Evolutionary conservation across 2,329 filamentous ascomycete species (phyloP), one percentile per base, ranked within the genome.

Genomic region (Pyrenophora graminea): DNA sequence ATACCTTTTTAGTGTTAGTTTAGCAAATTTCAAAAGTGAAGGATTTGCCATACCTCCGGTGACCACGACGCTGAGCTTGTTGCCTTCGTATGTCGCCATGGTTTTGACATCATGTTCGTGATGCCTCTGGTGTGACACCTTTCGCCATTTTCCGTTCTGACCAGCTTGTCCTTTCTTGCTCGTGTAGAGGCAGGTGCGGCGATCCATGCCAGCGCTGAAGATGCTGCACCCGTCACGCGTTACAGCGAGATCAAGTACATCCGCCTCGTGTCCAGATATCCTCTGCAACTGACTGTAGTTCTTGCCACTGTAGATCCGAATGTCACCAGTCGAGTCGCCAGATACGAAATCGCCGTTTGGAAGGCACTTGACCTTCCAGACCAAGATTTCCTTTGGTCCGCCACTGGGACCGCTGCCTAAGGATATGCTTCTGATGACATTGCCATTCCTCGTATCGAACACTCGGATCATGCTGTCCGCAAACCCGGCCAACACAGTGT

Each of bases 101-200:
- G 91, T 85, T 77, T 97, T 97, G 65, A 97, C 91, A 76, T 99
- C 94, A 72, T 97, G 92, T 39, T 88, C 85, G 69, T 99, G 94
- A 68, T 93, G 92, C 67, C 91, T 83, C 60, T 90, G 83, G 68
- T 96, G 91, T 73, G 85, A 89, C n/a, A 90, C 81, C 72, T 94
- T 93, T 51, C 84, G 84, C 94, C 94, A 99, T 21, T 67, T 67
- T 18, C 65, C 68, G 8, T 48, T 56, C 87, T 84, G 59, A 71
- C 74, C 59, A 8, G 53, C 48, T 2, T 52, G 50, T 2, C 58
- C 55, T 30, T 67, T 70, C 52, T 66, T 69, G 39, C 62, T 65
- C 1, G 86, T 89, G 76, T 95, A 96, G 39, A 93, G 79, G 5
- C 91, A 88, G 2, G 94, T 95, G 57, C 89, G 84, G 61, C 90